phyloP scores from a whole-genome alignment of 208 protist species.

The Trypanosoma congolense region DNA sequence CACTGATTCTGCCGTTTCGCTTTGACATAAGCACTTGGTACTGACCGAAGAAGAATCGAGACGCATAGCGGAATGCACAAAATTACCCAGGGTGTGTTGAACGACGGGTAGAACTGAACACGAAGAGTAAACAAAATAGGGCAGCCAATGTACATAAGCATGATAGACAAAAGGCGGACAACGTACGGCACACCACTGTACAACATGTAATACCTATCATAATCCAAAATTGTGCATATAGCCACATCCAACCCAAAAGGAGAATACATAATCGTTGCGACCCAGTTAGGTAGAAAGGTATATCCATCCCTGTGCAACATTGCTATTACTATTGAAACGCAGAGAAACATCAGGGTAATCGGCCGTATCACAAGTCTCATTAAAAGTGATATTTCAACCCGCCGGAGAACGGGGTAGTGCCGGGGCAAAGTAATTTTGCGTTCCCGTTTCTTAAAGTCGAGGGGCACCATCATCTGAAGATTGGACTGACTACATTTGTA shows the following conservation, averaged over 20 bases:
- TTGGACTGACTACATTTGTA: neutral
- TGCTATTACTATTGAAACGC: neutral
- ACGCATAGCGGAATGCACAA: slow-evolving; percentile 6
- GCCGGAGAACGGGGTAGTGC: slow-evolving; percentile 6
- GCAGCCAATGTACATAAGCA: slow-evolving; percentile 8
- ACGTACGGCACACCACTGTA: slow-evolving; percentile 6
- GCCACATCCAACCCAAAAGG: slow-evolving; percentile 4
- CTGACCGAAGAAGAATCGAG: neutral
- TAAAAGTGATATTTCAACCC: neutral
- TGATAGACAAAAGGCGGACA: neutral
- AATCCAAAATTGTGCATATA: neutral
- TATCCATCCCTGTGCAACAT: slow-evolving; percentile 17
- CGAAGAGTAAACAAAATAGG: slow-evolving; percentile 8
- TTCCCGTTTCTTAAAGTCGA: neutral
- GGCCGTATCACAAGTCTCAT: neutral
- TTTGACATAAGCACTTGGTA: slow-evolving; percentile 1
- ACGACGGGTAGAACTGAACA: slow-evolving; percentile 1
- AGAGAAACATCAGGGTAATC: neutral
- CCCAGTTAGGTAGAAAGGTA: slow-evolving; percentile 3
- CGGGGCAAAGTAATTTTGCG: neutral
- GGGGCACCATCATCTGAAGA: neutral
- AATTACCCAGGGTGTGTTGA: slow-evolving; percentile 12
- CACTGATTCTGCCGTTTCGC: no score
- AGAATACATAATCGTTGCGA: neutral
- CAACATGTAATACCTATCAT: slow-evolving; percentile 12